Evolutionary conservation across 139 green algal species (phyloP).

Genomic region (Closterium sp.): DNA sequence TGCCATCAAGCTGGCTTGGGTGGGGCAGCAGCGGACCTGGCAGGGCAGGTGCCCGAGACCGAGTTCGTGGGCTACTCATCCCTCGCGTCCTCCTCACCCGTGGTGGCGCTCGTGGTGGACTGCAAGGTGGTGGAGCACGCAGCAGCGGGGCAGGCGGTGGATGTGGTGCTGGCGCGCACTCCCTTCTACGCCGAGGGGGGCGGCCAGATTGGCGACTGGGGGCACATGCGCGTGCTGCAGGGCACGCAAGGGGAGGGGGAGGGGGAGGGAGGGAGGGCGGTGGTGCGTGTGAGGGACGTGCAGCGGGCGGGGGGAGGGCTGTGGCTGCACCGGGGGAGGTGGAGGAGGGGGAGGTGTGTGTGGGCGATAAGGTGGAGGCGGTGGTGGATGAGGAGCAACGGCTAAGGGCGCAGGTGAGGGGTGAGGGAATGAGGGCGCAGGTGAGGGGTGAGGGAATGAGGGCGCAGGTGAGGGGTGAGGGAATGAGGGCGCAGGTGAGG

Average conservation of each 20-base stretch:
- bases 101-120: slow-evolving; percentile 69
- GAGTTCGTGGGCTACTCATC: slow-evolving; percentile 64
- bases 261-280: too few species aligned
- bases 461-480: too few species aligned
- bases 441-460: too few species aligned
- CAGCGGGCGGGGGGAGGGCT: slow-evolving; percentile 77
- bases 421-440: neutral
- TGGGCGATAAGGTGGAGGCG: slow-evolving; percentile 51
- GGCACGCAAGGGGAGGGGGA: neutral
- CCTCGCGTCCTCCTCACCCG: slow-evolving; percentile 10
- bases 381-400: slow-evolving; percentile 65
- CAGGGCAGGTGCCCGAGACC: slow-evolving; percentile 51
- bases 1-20: slow-evolving; percentile 70
- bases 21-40: slow-evolving; percentile 54
- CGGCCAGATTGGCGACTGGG: slow-evolving; percentile 64
- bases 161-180: slow-evolving; percentile 76
- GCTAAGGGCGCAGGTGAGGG: neutral
- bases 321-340: slow-evolving; percentile 73
- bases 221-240: slow-evolving; percentile 51
- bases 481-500: too few species aligned
- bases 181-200: slow-evolving; percentile 89
- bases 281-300: slow-evolving; percentile 58
- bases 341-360: slow-evolving; percentile 1
- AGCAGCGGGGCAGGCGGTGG: slow-evolving; percentile 37
- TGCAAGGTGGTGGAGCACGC: slow-evolving; percentile 49